Percentiles rank a stretch among this genome's conserved stretches.
These are phyloP conservation scores for Rhododendron ferrugineum DNA, from an alignment of 148 eudicot genomes.

Conservation along the genomic window DNA sequence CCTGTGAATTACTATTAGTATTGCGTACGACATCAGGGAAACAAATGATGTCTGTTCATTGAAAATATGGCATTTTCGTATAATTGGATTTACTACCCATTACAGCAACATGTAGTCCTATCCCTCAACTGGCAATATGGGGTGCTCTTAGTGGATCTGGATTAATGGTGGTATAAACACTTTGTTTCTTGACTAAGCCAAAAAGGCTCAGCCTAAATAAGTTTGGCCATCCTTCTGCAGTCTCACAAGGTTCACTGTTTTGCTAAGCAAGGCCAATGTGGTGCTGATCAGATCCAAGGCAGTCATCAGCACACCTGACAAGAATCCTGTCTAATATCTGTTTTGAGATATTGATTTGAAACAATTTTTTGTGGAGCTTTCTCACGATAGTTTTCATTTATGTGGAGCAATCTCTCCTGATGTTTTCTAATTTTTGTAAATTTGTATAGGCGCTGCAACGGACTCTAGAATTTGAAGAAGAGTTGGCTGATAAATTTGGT, in stretches of 20 bases:
- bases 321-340: background rate
- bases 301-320: background rate
- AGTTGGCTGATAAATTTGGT: slow-evolving; percentile 91
- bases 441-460: slow-evolving; percentile 77
- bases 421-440: slow-evolving; percentile 9
- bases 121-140: background rate
- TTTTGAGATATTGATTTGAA: background rate
- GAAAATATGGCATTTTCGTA: background rate
- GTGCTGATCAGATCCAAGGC: background rate
- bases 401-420: background rate
- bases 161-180: background rate
- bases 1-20: background rate
- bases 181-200: background rate
- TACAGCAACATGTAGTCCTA: background rate
- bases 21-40: background rate
- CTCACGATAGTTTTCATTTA: background rate
- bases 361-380: background rate
- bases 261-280: background rate
- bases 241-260: background rate
- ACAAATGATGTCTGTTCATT: background rate
- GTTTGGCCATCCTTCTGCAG: background rate
- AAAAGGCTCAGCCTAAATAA: background rate
- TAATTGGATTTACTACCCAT: background rate
- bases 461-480: slow-evolving; percentile 95
- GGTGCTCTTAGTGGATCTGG: background rate